Evolutionary conservation across 2,329 filamentous ascomycete species (phyloP).

Genomic region (Phaeosphaeriaceae sp.): DNA sequence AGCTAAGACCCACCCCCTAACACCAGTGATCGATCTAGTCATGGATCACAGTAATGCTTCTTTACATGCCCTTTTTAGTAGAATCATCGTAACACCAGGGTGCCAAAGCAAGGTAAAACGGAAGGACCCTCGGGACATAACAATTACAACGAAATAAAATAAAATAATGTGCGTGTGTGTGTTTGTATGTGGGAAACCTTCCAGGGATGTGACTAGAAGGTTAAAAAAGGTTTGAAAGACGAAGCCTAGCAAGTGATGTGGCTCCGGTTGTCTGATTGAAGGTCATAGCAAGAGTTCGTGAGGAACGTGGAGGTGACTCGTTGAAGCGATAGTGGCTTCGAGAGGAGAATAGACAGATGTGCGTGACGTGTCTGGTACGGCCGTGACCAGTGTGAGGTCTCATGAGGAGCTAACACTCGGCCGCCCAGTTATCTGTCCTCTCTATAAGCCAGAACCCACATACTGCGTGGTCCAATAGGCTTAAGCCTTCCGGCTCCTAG

Average conservation of each 20-base stretch:
- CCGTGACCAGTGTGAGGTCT: background rate
- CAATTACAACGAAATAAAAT: conserved; percentile 28
- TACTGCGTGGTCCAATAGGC: background rate
- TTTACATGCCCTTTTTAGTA: conserved; percentile 16
- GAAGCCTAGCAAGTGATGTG: background rate
- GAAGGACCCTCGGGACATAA: conserved; percentile 19
- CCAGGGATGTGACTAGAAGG: conserved; percentile 1
- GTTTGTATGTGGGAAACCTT: background rate
- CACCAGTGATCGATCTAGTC: background rate
- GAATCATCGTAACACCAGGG: conserved; percentile 29
- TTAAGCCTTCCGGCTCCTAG: conserved; percentile 75
- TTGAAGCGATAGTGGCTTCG: too few relatives aligned
- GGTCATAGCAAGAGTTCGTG: background rate
- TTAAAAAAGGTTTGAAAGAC: background rate
- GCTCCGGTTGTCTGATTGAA: background rate
- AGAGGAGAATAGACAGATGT: background rate
- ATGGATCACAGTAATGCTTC: conserved; percentile 2
- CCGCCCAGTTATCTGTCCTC: background rate
- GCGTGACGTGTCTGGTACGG: background rate
- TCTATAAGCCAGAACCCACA: conserved; percentile 2
- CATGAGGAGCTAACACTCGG: conserved; percentile 3
- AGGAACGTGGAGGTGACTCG: background rate
- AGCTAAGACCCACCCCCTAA: background rate
- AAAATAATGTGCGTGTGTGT: conserved; percentile 12
- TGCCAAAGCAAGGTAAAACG: conserved; percentile 4